Base-by-base conservation (phyloP, 2,329 filamentous ascomycete species). In the Hansfordia pulvinata region DNA sequence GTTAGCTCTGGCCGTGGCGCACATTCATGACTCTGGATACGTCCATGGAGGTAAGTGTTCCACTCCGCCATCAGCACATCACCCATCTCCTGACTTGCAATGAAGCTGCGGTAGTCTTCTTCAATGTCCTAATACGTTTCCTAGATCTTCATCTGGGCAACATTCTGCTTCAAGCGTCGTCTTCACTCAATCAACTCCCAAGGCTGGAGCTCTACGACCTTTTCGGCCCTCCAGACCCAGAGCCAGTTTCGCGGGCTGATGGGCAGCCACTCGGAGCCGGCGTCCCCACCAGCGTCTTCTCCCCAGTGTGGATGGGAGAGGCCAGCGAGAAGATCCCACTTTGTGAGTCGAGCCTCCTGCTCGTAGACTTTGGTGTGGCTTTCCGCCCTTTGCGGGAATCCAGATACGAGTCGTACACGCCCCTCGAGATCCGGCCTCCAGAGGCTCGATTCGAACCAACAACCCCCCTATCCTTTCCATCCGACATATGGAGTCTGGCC, bases 401-500 rank as follows among this genome's bases (percentile, higher is more conserved):
- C 38, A 13, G 38, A 39, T 27, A 29, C 20, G n/a, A 33, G 13
- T 27, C 21, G 13, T 22, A 42, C 15, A 44, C 35, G 1, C 42
- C 42, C 8, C 27, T 33, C 4, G 29, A 32, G 1, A 23, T 31
- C 13, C 21, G 30, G n/a, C 45, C 50, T 8, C 53, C 52, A 1
- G 53, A 58, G 35, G 37, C 37, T 16, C 37, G 38, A 9, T 57
- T 58, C 28, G 47, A 54, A 17, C 42, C 47, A 16, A 31, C 30
- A 10, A 43, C 21, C 10, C 41, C 52, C 10, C 40, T 56, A 6
- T 44, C 45, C 2, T 50, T 48, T 20, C 14, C 40, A 13, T 48
- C 50, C 2, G 52, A 58, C 20, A 52, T 56, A 10, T 58, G 52
- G 54, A 51, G 45, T n/a, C 44, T 58, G 4, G 46, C 41, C 1